Percentiles rank a stretch among this genome's conserved stretches.
Conservation (phyloP, 805 yeast species). For the Candida krabiensis region DNA sequence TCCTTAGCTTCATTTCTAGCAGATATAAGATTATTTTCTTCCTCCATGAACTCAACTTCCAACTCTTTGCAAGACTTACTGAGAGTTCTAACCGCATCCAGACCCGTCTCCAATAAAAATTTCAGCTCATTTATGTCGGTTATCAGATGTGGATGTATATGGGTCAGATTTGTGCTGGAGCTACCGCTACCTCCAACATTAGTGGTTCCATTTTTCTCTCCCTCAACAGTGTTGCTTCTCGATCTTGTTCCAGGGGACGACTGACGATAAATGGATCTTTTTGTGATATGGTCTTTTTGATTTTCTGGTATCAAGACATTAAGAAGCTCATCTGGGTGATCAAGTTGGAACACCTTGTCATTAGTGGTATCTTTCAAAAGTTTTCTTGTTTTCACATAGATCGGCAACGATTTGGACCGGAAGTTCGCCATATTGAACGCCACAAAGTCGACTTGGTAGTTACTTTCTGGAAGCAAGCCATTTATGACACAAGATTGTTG, state of each 20-base stretch:
- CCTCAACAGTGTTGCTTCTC: conserved; percentile 38
- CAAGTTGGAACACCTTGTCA: conserved; percentile 27
- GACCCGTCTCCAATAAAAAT: conserved; percentile 40
- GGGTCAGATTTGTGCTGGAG: conserved; percentile 12
- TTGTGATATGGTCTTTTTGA: conserved; percentile 31
- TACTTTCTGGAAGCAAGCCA: conserved; percentile 34
- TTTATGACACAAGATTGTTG: conserved; percentile 37
- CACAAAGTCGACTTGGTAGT: conserved; percentile 44
- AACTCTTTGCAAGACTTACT: conserved; percentile 34
- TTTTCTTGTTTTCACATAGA: conserved; percentile 40
- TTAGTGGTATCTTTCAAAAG: conserved; percentile 11
- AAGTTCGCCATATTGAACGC: conserved; percentile 40
- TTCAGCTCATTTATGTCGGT: conserved; percentile 44
- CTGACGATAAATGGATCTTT: conserved; percentile 29
- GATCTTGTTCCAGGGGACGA: conserved; percentile 24
- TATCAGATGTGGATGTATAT: conserved; percentile 31
- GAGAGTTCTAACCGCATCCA: conserved; percentile 40
- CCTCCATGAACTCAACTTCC: conserved; percentile 39
- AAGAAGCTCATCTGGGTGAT: conserved; percentile 40
- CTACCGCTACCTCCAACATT: neutral
- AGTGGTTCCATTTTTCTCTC: conserved; percentile 13
- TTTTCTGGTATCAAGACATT: conserved; percentile 34
- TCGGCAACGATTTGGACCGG: conserved; percentile 41
- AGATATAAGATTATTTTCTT: conserved; percentile 33
- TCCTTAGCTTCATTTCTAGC: conserved; percentile 39